Conservation (phyloP, 2,329 filamentous ascomycete genomes). For the Arachnopeziza araneosa region DNA sequence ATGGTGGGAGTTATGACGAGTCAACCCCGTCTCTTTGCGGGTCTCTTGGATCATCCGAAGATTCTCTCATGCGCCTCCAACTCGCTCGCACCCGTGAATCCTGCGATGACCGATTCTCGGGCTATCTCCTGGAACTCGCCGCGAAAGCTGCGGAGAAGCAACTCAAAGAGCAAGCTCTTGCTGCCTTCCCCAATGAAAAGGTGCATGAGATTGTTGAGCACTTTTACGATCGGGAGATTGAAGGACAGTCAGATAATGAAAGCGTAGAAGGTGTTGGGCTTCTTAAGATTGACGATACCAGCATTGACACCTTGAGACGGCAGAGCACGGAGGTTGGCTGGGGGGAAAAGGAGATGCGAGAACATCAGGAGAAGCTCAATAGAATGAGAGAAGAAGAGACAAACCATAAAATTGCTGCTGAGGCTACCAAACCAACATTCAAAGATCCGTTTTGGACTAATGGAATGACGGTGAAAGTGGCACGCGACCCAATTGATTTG, state of each 20-base stretch:
- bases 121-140: constrained; percentile 73
- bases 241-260: constrained; percentile 30
- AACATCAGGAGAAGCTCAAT: constrained; percentile 30
- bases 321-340: constrained; percentile 30
- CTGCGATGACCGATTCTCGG: constrained; percentile 69
- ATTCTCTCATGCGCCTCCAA: constrained; percentile 28
- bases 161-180: constrained; percentile 64
- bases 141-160: constrained; percentile 75
- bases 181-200: constrained; percentile 67
- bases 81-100: constrained; percentile 55
- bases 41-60: constrained; percentile 30
- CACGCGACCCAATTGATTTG: background rate
- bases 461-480: constrained; percentile 26
- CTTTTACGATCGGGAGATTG: constrained; percentile 31
- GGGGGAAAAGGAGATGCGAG: constrained; percentile 31
- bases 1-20: constrained; percentile 27
- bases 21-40: constrained; percentile 28
- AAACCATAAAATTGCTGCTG: constrained; percentile 29
- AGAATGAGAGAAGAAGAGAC: constrained; percentile 30
- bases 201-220: constrained; percentile 31
- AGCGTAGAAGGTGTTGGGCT: constrained; percentile 27
- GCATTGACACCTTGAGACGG: constrained; percentile 10
- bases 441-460: constrained; percentile 32
- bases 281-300: constrained; percentile 17
- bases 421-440: constrained; percentile 28